phyloP scores from a whole-genome alignment of 1,284 basidiomycete species.

The Inonotus obliquus region DNA sequence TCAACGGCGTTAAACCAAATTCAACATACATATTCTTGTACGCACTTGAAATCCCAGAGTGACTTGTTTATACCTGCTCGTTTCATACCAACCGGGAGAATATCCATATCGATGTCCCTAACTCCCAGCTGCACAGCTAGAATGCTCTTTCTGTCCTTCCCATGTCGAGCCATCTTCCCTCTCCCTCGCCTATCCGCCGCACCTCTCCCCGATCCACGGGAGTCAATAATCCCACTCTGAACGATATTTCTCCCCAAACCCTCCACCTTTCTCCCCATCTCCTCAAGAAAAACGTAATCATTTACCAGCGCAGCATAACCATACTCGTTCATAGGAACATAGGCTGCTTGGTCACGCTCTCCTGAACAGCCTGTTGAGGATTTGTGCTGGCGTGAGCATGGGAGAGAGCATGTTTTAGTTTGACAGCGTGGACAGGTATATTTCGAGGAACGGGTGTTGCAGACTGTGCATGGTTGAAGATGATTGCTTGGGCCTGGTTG shows the following conservation, averaged over 20 bases:
- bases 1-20: conserved; percentile 11
- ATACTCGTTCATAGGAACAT: conserved; percentile 77
- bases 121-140: conserved; percentile 63
- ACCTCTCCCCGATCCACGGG: conserved; percentile 20
- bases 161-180: conserved; percentile 18
- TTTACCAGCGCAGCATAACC: conserved; percentile 79
- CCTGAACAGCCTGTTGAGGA: conserved; percentile 60
- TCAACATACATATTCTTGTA: conserved; percentile 19
- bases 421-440: conserved; percentile 83
- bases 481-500: conserved; percentile 2
- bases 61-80: conserved; percentile 72
- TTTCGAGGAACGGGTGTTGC: conserved; percentile 42
- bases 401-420: conserved; percentile 65
- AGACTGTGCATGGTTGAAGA: conserved; percentile 43
- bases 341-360: conserved; percentile 65
- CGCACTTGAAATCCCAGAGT: conserved; percentile 75
- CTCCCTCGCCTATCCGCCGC: conserved; percentile 17
- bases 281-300: conserved; percentile 83
- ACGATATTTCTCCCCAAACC: conserved; percentile 71
- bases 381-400: conserved; percentile 75
- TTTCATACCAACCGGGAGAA: conserved; percentile 83
- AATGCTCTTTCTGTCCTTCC: conserved; percentile 51
- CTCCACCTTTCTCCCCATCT: conserved; percentile 63
- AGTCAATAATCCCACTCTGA: conserved; percentile 37
- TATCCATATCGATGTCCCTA: conserved; percentile 66